phyloP scores from a whole-genome alignment of 2,329 filamentous ascomycete genomes.

The Cladosporium halotolerans region DNA sequence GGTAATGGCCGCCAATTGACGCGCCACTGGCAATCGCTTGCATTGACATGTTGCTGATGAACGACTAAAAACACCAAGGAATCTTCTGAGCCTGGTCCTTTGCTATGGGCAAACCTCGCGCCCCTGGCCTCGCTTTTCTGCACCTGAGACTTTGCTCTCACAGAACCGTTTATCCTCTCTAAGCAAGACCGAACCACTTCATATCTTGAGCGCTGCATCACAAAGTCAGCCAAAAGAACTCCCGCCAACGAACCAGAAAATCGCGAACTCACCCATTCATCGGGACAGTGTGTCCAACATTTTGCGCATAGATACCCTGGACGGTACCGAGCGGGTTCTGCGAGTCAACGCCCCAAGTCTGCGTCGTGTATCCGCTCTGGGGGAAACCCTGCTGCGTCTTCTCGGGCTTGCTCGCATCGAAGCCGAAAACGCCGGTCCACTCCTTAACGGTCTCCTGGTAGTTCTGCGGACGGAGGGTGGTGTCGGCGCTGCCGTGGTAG shows the following conservation, averaged over 20 bases:
- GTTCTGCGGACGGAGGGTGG: slow-evolving; percentile 47
- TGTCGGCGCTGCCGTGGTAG: slow-evolving; percentile 51
- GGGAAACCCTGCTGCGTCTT: slow-evolving; percentile 27
- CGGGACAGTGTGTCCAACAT: slow-evolving; percentile 31
- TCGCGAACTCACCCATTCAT: slow-evolving; percentile 24
- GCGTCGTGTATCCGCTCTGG: slow-evolving; percentile 28
- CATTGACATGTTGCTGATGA: too few relatives aligned
- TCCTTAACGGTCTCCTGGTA: slow-evolving; percentile 54
- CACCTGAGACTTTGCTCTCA: too few relatives aligned
- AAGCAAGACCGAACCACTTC: slow-evolving; percentile 16
- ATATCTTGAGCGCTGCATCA: slow-evolving; percentile 12
- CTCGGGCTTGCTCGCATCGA: slow-evolving; percentile 24
- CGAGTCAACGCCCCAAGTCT: slow-evolving; percentile 22
- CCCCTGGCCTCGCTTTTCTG: too few relatives aligned
- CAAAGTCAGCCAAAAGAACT: not conserved
- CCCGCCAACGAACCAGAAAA: not conserved
- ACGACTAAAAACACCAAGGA: too few relatives aligned
- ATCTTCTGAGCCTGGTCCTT: too few relatives aligned
- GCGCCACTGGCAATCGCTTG: too few relatives aligned
- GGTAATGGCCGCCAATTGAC: too few relatives aligned
- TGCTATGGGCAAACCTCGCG: too few relatives aligned
- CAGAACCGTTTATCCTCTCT: not conserved
- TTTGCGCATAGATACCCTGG: slow-evolving; percentile 31
- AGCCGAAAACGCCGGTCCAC: slow-evolving; percentile 48
- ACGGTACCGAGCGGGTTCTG: slow-evolving; percentile 20